Base-by-base conservation (phyloP, 192 early-diverging fungal species). In the Linnemannia exigua region DNA sequence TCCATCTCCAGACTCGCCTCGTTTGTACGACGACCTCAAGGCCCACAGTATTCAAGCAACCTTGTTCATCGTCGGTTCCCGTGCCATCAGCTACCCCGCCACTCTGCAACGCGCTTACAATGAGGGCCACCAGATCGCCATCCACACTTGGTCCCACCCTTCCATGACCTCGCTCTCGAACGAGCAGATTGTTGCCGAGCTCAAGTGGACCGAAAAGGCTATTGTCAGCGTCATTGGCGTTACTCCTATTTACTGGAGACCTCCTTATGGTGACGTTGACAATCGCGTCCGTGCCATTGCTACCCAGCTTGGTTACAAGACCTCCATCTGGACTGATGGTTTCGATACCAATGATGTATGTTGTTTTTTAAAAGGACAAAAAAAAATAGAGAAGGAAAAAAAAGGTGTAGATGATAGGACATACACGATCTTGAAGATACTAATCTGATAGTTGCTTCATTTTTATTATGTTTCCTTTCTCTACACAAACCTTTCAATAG, bases 81-180 rank as follows among this genome's bases (percentile, higher is more conserved):
- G 90, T 17, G 88, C 89, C 14, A 38, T 88, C 17, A 71, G 74
- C 36, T 88, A 88, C 61, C 90, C 89, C 9, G 73, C 87, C 1
- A 77, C 83, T 5, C 35, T 89, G 22, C 78, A 79, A 70, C 81
- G 77, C 28, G 88, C 89, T 36, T 88, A 79, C 41, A 68, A 81
- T 9, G 68, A 70, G 11, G 89, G 94, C 17, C 93, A 94, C 48
- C 87, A 89, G 25, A 83, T 95, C 51, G 90, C 86, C 22, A 90
- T 89, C 72, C 94, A 94, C 50, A 94, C 94, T 22, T 94, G 93
- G 93, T 88, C 90, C 17, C 93, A 94, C 67, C 76, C 81, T 14
- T 75, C 89, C 28, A 85, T 94, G 82, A 90, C 91, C 35, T 86
- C 87, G 25, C 74, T 90, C 36, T 44, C 84, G 3, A 88, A 89